Conservation (phyloP, 371 early-diverging fungal genomes). For the Blakeslea trispora region DNA sequence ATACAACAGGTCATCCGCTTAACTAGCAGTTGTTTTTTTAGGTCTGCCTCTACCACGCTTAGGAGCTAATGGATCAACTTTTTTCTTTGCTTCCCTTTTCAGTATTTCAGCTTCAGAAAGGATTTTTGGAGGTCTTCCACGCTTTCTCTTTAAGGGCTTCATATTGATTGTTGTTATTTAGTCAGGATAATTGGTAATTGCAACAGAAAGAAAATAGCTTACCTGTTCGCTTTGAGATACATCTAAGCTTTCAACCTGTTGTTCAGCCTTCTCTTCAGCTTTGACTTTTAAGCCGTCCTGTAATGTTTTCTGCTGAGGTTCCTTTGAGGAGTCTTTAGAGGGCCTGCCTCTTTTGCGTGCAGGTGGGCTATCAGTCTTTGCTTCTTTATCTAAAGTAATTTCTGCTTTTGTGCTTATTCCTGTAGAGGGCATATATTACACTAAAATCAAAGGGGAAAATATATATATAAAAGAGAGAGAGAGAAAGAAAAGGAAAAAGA, state of each 20-base stretch:
- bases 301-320: neutral
- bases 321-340: neutral
- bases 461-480: too few relatives aligned
- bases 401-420: neutral
- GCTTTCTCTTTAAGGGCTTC: conserved; percentile 2
- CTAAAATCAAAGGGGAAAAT: neutral
- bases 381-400: neutral
- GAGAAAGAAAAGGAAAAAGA: neutral
- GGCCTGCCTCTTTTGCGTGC: conserved; percentile 10
- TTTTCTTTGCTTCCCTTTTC: conserved; percentile 1
- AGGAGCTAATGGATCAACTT: conserved; percentile 2
- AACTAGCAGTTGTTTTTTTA: neutral
- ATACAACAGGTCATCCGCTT: too few relatives aligned
- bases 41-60: conserved; percentile 8
- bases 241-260: conserved; percentile 2
- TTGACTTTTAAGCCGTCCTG: neutral
- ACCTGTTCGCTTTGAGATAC: conserved; percentile 5
- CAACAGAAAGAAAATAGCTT: neutral
- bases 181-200: too few relatives aligned
- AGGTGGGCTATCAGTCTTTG: neutral
- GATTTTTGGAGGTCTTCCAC: conserved; percentile 4
- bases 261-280: conserved; percentile 1
- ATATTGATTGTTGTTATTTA: neutral
- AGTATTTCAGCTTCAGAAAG: neutral
- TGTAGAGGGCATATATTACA: neutral